A percentile compares a stretch with the other conserved stretches of the same genome.
Conservation (phyloP, 306 rosid species). For the Quercus bicolor region DNA sequence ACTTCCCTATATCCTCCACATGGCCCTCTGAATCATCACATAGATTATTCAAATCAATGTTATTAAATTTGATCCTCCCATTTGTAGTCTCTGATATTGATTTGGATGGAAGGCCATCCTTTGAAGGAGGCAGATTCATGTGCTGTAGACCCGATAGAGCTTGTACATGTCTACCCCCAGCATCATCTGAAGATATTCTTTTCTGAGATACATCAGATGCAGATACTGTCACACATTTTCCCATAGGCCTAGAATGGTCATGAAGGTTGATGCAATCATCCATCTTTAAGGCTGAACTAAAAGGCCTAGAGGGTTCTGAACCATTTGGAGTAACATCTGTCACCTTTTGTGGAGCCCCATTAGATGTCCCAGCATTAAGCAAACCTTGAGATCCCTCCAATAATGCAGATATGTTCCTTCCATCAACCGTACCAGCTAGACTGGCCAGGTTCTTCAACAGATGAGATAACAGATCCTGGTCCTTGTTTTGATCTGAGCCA, state of each 20-base stretch:
- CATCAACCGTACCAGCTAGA: conserved; percentile 48
- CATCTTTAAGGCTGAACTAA: conserved; percentile 35
- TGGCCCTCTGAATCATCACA: conserved; percentile 42
- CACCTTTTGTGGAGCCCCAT: conserved; percentile 30
- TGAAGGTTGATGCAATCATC: conserved; percentile 21
- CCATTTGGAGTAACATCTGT: conserved; percentile 38
- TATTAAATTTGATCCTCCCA: conserved; percentile 38
- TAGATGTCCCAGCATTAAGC: conserved; percentile 37
- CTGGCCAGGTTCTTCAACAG: conserved; percentile 58
- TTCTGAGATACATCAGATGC: conserved; percentile 23
- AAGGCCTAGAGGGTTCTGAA: conserved; percentile 31
- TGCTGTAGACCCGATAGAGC: conserved; percentile 30
- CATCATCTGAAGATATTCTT: conserved; percentile 34
- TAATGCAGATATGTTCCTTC: conserved; percentile 48
- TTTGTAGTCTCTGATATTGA: conserved; percentile 23
- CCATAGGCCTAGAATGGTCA: conserved; percentile 24
- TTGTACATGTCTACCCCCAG: conserved; percentile 24
- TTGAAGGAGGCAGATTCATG: conserved; percentile 23
- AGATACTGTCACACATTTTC: conserved; percentile 29
- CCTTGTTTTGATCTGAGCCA: conserved; percentile 46
- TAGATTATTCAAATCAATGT: conserved; percentile 56
- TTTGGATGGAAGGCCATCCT: conserved; percentile 28
- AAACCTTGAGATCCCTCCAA: conserved; percentile 56
- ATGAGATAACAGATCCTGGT: conserved; percentile 62
- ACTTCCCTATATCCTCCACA: conserved; percentile 33